Percentiles rank a stretch among this genome's conserved stretches.
Evolutionary conservation across 768 basidiomycete species (phyloP).

Genomic region (Rhodotorula toruloides): DNA sequence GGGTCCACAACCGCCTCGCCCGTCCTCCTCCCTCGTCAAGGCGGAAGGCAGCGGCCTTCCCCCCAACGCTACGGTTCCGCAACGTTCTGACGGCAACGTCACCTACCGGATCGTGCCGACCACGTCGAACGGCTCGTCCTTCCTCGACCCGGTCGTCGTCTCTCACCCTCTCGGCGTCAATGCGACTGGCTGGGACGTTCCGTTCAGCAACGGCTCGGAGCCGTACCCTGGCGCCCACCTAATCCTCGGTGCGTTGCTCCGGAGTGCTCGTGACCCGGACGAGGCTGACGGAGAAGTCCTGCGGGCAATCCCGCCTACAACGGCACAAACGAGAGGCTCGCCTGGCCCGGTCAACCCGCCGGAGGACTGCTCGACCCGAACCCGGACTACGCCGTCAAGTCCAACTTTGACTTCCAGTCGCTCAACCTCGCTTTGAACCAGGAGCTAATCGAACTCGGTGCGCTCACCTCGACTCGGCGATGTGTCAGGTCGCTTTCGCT

Average conservation of each 20-base stretch:
- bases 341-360: conserved; percentile 18
- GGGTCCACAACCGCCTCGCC: too few species aligned
- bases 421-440: conserved; percentile 58
- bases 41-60: conserved; percentile 13
- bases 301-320: conserved; percentile 15
- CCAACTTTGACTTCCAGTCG: conserved; percentile 49
- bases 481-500: too few species aligned
- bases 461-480: not conserved
- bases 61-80: not conserved
- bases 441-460: conserved; percentile 57
- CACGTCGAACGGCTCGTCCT: conserved; percentile 17
- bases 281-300: too few species aligned
- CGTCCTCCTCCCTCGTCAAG: conserved; percentile 16
- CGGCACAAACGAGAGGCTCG: conserved; percentile 29
- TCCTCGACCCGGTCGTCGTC: conserved; percentile 8
- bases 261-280: too few species aligned
- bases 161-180: conserved; percentile 18
- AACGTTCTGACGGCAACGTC: not conserved
- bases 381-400: conserved; percentile 10
- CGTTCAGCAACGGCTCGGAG: conserved; percentile 5
- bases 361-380: conserved; percentile 16
- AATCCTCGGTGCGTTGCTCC: conserved; percentile 2
- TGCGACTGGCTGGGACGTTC: not conserved
- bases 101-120: not conserved
- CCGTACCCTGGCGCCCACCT: not conserved